A percentile compares a stretch with the other conserved stretches of the same genome.
These are phyloP conservation scores for Podospora sp. DNA, from an alignment of 495 filamentous ascomycete genomes.

Conservation along the genomic window DNA sequence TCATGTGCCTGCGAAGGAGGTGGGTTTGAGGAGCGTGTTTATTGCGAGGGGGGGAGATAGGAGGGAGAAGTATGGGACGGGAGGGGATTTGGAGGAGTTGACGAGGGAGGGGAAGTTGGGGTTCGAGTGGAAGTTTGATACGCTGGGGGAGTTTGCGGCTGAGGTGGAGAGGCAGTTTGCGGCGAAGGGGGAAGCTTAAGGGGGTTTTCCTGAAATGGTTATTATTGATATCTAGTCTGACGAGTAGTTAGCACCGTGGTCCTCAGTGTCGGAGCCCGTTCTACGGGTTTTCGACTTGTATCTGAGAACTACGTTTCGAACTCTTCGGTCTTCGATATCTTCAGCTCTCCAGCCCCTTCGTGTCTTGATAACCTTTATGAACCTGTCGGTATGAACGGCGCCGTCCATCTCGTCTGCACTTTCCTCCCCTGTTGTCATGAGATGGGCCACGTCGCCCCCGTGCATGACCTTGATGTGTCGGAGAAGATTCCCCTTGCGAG, in stretches of 20 bases:
- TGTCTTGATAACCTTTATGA: constrained; percentile 46
- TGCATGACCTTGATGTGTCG: constrained; percentile 43
- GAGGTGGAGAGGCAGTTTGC: constrained; percentile 60
- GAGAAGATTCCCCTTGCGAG: constrained; percentile 22
- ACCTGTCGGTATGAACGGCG: constrained; percentile 57
- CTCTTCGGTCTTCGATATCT: constrained; percentile 6
- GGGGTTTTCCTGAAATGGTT: not conserved
- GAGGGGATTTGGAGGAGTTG: constrained; percentile 42
- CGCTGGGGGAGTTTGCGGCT: constrained; percentile 71
- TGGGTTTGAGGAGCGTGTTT: constrained; percentile 69
- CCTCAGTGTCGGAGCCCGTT: not conserved
- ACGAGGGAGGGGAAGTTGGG: constrained; percentile 45
- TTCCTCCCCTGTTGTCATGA: constrained; percentile 35
- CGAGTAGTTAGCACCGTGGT: not conserved
- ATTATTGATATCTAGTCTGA: not conserved
- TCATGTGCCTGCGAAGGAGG: constrained; percentile 66
- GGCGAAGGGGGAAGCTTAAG: constrained; percentile 21
- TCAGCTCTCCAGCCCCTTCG: constrained; percentile 37
- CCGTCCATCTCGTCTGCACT: constrained; percentile 56
- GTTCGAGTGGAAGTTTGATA: constrained; percentile 58
- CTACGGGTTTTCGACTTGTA: not conserved
- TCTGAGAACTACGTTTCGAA: not conserved
- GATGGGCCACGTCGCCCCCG: constrained; percentile 20
- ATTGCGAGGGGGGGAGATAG: constrained; percentile 61
- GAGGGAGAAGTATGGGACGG: constrained; percentile 47